Evolutionary conservation across 176 grass and related monocot genomes (phyloP).

Genomic region (Tillandsia fasciculata): DNA sequence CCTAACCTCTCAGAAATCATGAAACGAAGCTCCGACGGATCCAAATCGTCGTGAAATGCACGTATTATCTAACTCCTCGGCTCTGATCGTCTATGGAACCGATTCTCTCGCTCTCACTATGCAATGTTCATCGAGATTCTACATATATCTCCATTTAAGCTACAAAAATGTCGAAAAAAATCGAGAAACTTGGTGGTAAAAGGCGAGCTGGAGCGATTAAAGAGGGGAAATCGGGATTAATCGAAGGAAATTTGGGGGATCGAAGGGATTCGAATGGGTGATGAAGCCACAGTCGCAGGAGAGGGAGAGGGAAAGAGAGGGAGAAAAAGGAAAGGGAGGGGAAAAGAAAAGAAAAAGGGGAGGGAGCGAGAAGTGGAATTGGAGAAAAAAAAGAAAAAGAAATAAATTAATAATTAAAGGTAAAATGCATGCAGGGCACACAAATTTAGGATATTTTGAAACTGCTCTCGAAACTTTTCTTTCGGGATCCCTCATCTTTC

Average conservation of each 20-base stretch:
- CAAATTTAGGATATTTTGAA: no score
- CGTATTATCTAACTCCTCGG: not conserved
- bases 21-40: not conserved
- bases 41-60: not conserved
- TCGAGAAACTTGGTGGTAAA: not conserved
- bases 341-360: slow-evolving; percentile 17
- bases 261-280: slow-evolving; percentile 29
- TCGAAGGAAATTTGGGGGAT: not conserved
- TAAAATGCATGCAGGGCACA: no score
- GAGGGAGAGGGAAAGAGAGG: slow-evolving; percentile 11
- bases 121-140: not conserved
- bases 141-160: not conserved
- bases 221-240: not conserved
- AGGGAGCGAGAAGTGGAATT: slow-evolving; percentile 7
- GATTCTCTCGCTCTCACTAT: not conserved
- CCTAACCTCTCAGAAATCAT: no score
- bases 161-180: slow-evolving; percentile 17
- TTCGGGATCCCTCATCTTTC: no score
- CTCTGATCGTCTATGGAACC: slow-evolving; percentile 1
- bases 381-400: slow-evolving; percentile 27
- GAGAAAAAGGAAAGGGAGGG: slow-evolving; percentile 23
- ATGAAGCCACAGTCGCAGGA: slow-evolving; percentile 16
- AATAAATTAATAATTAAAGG: not conserved
- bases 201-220: no score
- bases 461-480: no score